Conservation (phyloP, 2,329 filamentous ascomycete genomes). For the Fusarium sp. region DNA sequence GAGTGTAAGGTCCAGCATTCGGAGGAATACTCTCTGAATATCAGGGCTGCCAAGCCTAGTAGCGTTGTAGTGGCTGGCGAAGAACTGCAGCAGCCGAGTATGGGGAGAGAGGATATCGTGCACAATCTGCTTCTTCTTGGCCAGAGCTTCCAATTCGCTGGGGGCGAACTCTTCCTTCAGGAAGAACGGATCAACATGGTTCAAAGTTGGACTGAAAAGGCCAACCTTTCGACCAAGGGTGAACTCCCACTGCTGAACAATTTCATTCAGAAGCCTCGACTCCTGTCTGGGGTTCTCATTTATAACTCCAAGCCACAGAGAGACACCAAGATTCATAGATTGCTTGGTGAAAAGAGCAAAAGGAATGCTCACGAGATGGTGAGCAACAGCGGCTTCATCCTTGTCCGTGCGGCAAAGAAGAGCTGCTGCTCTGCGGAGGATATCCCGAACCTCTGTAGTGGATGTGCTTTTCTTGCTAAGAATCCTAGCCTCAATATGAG, state of each 20-base stretch:
- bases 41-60: constrained; percentile 86
- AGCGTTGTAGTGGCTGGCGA: constrained; percentile 94
- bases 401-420: constrained; percentile 82
- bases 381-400: constrained; percentile 82
- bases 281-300: constrained; percentile 94
- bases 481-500: constrained; percentile 78
- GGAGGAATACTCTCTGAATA: constrained; percentile 82
- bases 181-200: constrained; percentile 89
- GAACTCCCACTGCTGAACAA: constrained; percentile 90
- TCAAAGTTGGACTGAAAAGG: constrained; percentile 80
- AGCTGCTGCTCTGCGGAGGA: constrained; percentile 85
- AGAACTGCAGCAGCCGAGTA: constrained; percentile 84
- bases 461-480: constrained; percentile 76
- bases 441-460: constrained; percentile 80
- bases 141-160: constrained; percentile 80
- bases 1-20: constrained; percentile 83
- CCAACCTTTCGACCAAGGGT: constrained; percentile 82
- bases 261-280: constrained; percentile 84
- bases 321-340: constrained; percentile 94
- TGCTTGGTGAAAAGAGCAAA: constrained; percentile 95
- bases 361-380: constrained; percentile 90
- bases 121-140: constrained; percentile 80
- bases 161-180: constrained; percentile 92
- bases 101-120: constrained; percentile 90
- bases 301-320: constrained; percentile 95